Evolutionary conservation across 1,139 yeast species (phyloP).

Genomic region (Saccharomyces uvarum): DNA sequence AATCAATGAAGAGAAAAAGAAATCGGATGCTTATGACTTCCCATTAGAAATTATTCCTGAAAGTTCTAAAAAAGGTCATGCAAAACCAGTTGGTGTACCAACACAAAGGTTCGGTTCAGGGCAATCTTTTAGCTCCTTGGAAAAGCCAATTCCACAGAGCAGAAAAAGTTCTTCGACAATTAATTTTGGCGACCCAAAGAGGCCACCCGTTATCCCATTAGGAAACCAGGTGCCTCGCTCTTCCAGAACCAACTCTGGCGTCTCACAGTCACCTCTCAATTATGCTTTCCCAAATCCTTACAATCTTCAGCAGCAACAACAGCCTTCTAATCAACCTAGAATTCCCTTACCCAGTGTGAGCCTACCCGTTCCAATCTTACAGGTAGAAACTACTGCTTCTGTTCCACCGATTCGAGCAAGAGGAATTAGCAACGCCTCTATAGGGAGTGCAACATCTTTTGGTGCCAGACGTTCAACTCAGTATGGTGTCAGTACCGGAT

Average conservation of each 20-base stretch:
- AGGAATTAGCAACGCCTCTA: constrained; percentile 23
- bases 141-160: constrained; percentile 1
- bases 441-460: constrained; percentile 11
- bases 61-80: constrained; percentile 34
- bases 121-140: neutral
- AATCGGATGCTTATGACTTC: constrained; percentile 72
- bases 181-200: neutral
- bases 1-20: constrained; percentile 44
- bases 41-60: constrained; percentile 50
- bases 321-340: constrained; percentile 3
- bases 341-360: neutral
- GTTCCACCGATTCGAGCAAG: constrained; percentile 14
- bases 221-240: neutral
- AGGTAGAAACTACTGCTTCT: neutral
- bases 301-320: neutral
- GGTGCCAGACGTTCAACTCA: constrained; percentile 3
- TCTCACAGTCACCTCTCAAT: neutral
- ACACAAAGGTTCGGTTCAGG: constrained; percentile 8
- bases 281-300: constrained; percentile 5
- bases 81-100: constrained; percentile 32
- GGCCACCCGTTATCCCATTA: neutral
- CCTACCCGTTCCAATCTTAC: constrained; percentile 5
- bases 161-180: neutral
- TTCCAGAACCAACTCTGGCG: neutral
- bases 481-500: neutral